phyloP scores from a whole-genome alignment of 2,329 filamentous ascomycete genomes.

The Lasiodiplodia theobromae region DNA sequence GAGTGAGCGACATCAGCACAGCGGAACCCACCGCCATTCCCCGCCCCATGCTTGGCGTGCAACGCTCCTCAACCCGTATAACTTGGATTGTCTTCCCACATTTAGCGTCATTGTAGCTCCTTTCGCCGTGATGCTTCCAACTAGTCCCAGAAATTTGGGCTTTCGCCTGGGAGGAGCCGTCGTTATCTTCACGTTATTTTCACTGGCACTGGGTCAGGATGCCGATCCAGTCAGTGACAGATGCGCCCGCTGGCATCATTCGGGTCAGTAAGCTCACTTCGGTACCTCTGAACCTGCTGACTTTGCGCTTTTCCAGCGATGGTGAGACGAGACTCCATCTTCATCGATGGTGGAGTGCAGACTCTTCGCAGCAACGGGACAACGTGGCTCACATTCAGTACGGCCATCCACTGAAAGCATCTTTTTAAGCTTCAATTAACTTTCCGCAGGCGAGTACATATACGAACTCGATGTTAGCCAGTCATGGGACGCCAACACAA shows the following conservation, averaged over 20 bases:
- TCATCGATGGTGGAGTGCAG: conserved; percentile 26
- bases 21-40: not conserved
- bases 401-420: not conserved
- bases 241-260: conserved; percentile 16
- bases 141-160: not conserved
- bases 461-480: conserved; percentile 37
- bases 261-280: not conserved
- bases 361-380: conserved; percentile 8
- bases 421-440: not conserved
- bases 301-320: conserved; percentile 2
- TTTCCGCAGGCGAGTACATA: conserved; percentile 24
- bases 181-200: not conserved
- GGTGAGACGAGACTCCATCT: conserved; percentile 18
- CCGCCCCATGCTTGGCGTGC: not conserved
- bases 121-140: not conserved
- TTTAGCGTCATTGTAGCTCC: not conserved
- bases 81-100: not conserved
- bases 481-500: conserved; percentile 42
- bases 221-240: not conserved
- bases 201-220: not conserved
- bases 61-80: not conserved
- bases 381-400: conserved; percentile 28
- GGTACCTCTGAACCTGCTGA: not conserved
- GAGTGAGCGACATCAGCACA: not conserved
- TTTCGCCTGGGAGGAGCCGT: not conserved